These are phyloP conservation scores for Didymella sp. DNA, from an alignment of 2,329 filamentous ascomycete genomes.

Conservation along the genomic window DNA sequence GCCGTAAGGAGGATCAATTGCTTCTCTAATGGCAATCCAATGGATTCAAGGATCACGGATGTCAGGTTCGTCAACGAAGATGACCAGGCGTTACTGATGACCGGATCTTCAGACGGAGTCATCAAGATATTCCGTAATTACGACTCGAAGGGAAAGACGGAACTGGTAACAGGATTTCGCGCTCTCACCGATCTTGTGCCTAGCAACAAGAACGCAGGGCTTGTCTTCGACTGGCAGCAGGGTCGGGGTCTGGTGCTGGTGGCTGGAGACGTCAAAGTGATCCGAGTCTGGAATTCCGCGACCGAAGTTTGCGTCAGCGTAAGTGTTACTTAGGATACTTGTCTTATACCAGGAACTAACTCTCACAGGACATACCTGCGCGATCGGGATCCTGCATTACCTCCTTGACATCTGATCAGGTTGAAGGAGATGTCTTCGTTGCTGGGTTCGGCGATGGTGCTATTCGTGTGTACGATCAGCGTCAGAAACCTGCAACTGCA, in stretches of 20 bases:
- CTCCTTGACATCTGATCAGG: constrained; percentile 94
- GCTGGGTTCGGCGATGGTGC: constrained; percentile 96
- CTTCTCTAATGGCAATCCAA: constrained; percentile 94
- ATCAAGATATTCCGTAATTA: constrained; percentile 94
- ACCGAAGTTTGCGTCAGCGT: constrained; percentile 86
- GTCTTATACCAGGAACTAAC: constrained; percentile 14
- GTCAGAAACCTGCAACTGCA: constrained; percentile 79
- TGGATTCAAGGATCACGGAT: constrained; percentile 90
- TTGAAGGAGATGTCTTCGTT: constrained; percentile 94
- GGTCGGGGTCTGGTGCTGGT: constrained; percentile 95
- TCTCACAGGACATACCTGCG: constrained; percentile 79
- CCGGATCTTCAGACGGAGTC: constrained; percentile 92
- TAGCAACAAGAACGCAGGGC: constrained; percentile 90
- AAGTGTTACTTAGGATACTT: constrained; percentile 36
- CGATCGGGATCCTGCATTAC: constrained; percentile 95
- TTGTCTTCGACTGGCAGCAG: constrained; percentile 99
- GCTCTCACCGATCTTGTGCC: constrained; percentile 93
- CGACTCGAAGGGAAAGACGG: constrained; percentile 75
- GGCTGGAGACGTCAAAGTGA: constrained; percentile 92
- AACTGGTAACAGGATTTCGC: constrained; percentile 89
- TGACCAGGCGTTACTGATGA: constrained; percentile 92
- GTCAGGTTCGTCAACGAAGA: constrained; percentile 98
- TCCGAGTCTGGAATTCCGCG: constrained; percentile 94
- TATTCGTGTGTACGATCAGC: constrained; percentile 91
- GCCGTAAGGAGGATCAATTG: constrained; percentile 74